Evolutionary conservation across 2,329 filamentous ascomycete species (phyloP), one percentile per base, ranked within the genome.

Genomic region (Aspergillus phoenicis): DNA sequence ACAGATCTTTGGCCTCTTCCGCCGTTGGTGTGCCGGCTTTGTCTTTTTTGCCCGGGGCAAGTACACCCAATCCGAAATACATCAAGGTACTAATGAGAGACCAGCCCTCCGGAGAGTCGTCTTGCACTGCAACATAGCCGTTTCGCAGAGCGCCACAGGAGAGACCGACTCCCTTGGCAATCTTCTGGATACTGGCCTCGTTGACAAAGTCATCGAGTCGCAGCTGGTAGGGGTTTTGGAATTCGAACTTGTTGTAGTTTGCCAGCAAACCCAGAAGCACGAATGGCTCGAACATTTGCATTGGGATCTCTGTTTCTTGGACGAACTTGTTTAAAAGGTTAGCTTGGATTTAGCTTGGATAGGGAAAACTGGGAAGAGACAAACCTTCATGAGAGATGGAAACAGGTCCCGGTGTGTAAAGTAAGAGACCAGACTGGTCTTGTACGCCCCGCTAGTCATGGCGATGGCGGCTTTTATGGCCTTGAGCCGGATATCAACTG

Each of bases 241-340:
- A 94, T 77, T 99, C 95, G 72, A 99, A 99, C 76, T 98, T 99
- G 84, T 99, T 98, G 84, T 98, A 98, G 78, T 98, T 99, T 66
- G 91, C 91, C 57, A 99, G 82, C 4, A 98, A 83, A 11, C 94
- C 94, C 20, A 97, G 83, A 8, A 98, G 84, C 13, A 89, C 86
- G 67, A 97, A 93, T 0, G 94, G 90, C 61, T 91, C 86, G 47
- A 91, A 85, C 60, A 86, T 86, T 70, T 84, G 83, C 17, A 82
- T 79, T 36, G 85, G 82, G 24, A 84, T 83, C 62, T 92, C 88
- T 48, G 88, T 85, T 66, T 96, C 91, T 80, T 95, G 90, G 62
- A 96, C 87, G 73, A 93, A 91, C 91, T 93, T 38, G 5, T n/a
- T 28, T 26, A 33, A 55, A 70, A 45, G 69, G 20, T 20, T 20